These are phyloP conservation scores for Harrya chromipes DNA, from an alignment of 768 basidiomycete genomes.

Conservation along the genomic window DNA sequence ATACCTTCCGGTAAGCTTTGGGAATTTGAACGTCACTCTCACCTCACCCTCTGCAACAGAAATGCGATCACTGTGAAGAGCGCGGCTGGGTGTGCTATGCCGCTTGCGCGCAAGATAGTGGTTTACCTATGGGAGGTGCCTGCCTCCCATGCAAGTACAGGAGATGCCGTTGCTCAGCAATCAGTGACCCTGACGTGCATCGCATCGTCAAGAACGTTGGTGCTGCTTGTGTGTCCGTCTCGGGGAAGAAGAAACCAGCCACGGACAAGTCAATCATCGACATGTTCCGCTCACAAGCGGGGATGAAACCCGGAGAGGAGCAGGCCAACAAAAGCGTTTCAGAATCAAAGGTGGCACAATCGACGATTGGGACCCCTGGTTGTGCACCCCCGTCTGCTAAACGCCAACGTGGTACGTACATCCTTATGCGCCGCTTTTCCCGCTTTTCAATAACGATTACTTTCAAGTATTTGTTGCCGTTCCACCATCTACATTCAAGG, in stretches of 20 bases:
- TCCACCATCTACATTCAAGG: background rate
- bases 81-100: background rate
- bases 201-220: background rate
- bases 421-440: background rate
- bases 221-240: too few relatives aligned
- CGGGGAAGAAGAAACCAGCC: too few relatives aligned
- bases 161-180: slow-evolving; percentile 2
- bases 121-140: background rate
- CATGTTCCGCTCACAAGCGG: too few relatives aligned
- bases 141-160: background rate
- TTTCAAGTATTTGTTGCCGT: background rate
- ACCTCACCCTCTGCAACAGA: background rate
- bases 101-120: background rate
- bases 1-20: slow-evolving; percentile 4
- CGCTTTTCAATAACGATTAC: background rate
- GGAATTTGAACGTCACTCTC: too few relatives aligned
- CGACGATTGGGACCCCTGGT: too few relatives aligned
- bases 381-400: background rate
- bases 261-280: background rate
- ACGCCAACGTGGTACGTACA: background rate
- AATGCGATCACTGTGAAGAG: background rate
- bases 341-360: too few relatives aligned
- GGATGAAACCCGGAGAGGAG: too few relatives aligned
- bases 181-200: background rate
- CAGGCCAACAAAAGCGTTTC: too few relatives aligned